phyloP scores from a whole-genome alignment of 2,329 filamentous ascomycete genomes.

The Aulographum hederae region DNA sequence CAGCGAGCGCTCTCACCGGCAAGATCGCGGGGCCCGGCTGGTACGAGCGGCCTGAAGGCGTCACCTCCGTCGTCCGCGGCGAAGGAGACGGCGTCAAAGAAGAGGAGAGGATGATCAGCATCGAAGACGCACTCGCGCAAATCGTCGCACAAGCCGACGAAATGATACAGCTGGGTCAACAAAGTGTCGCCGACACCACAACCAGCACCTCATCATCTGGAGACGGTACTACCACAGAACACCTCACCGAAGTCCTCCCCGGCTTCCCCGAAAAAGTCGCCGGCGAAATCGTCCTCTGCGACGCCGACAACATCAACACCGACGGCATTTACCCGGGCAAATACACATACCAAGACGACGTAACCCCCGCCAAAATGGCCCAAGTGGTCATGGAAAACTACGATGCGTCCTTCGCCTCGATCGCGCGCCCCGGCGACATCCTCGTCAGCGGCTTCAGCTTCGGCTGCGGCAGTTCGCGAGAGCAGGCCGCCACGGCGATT shows the following conservation, averaged over 20 bases:
- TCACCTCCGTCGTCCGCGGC: constrained; percentile 48
- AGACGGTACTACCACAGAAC: constrained; percentile 13
- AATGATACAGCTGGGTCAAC: constrained; percentile 28
- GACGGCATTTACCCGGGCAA: constrained; percentile 86
- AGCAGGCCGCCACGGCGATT: constrained; percentile 79
- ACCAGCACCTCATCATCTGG: constrained; percentile 5
- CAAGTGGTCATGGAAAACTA: constrained; percentile 80
- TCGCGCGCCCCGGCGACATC: constrained; percentile 55
- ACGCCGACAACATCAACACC: constrained; percentile 77
- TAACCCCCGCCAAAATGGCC: constrained; percentile 64
- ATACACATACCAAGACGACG: constrained; percentile 79
- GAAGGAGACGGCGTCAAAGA: constrained; percentile 46
- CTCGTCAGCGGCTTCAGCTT: constrained; percentile 81
- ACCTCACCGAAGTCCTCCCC: constrained; percentile 53
- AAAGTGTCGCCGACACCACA: not conserved
- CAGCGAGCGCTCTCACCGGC: constrained; percentile 65
- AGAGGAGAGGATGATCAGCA: constrained; percentile 45
- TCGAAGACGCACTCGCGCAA: constrained; percentile 54
- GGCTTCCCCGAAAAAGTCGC: constrained; percentile 71
- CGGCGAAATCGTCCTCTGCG: constrained; percentile 78
- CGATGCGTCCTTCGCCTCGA: constrained; percentile 48
- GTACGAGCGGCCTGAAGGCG: constrained; percentile 55
- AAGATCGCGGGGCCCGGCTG: constrained; percentile 58
- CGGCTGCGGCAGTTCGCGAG: constrained; percentile 62
- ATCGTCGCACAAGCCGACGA: constrained; percentile 50